Evolutionary conservation across 257 asterid genomes (phyloP), one percentile per base, ranked within the genome.

Genomic region (Solanum ahanhuiri): DNA sequence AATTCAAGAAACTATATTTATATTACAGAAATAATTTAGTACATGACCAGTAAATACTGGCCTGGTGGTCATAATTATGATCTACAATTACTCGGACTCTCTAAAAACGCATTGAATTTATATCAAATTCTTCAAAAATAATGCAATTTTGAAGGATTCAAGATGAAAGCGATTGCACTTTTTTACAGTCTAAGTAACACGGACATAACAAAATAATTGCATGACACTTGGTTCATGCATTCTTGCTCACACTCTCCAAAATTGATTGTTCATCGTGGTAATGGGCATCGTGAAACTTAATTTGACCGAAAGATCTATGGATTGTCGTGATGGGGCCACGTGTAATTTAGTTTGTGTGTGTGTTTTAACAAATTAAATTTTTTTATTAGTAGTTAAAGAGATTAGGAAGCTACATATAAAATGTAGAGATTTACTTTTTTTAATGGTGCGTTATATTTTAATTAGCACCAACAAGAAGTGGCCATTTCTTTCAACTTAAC

Each of bases 81-180:
- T 5, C 20, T n/a, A 63, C 5, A 12, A 48, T 63, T n/a, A n/a
- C 69, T 60, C 15, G 0, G 1, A 60, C 3, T 22, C 25, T n/a
- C n/a, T n/a, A 60, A 22, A 60, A 9, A 22, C 2, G 0, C 1
- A 0, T 0, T 7, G 12, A 1, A 45, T 12, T 3, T 45, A 12
- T 12, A 1, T 45, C 5, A 4, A 14, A 45, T 45, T 12, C 2
- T 45, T 4, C 2, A 12, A 45, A 45, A 63, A 3, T 63, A n/a
- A 2, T n/a, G 2, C 1, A 57, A 57, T 57, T 57, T 57, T 18
- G 1, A 57, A 7, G 12, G 1, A 1, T 57, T 15, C 3, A 17
- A 51, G 12, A 41, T 41, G 45, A 41, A 41, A 4, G 45, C 45
- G 0, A 0, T 41, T 41, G 4, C 48, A 9, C 48, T 41, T 41